Conservation (phyloP, 2,329 filamentous ascomycete genomes). For the Aplosporella prunicola region DNA sequence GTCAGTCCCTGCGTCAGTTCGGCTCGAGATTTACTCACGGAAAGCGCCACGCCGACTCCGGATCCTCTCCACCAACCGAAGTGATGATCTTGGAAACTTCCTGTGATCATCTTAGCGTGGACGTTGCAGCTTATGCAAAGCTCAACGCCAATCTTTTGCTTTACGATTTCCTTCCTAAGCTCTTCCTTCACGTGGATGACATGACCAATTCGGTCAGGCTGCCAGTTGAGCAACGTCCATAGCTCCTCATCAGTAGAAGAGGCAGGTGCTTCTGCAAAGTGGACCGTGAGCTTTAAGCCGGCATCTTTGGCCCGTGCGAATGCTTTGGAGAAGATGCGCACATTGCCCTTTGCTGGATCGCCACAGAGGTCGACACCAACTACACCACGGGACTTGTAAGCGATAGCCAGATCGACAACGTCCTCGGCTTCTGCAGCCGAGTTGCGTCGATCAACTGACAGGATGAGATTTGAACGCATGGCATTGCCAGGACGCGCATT, state of each 20-base stretch:
- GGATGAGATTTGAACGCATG: slow-evolving; percentile 57
- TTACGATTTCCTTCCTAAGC: slow-evolving; percentile 48
- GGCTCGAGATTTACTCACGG: slow-evolving; percentile 46
- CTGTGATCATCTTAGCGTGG: slow-evolving; percentile 60
- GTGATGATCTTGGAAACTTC: slow-evolving; percentile 60
- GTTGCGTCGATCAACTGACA: slow-evolving; percentile 64
- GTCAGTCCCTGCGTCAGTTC: not conserved
- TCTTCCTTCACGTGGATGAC: slow-evolving; percentile 62
- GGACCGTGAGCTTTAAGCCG: slow-evolving; percentile 58
- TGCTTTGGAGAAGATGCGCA: slow-evolving; percentile 49
- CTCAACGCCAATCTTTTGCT: slow-evolving; percentile 55
- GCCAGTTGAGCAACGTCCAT: slow-evolving; percentile 52
- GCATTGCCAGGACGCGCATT: slow-evolving; percentile 26
- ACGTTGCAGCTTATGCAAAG: slow-evolving; percentile 77
- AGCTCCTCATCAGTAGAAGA: slow-evolving; percentile 54
- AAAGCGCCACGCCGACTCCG: slow-evolving; percentile 50
- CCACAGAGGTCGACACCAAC: slow-evolving; percentile 74
- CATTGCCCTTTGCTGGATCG: slow-evolving; percentile 55
- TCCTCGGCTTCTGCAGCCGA: slow-evolving; percentile 49
- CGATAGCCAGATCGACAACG: slow-evolving; percentile 53
- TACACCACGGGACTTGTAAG: slow-evolving; percentile 46
- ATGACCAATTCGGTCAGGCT: slow-evolving; percentile 63
- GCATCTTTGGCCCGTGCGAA: slow-evolving; percentile 48
- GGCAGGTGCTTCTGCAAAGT: slow-evolving; percentile 62
- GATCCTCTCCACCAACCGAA: slow-evolving; percentile 62